Percentiles rank a stretch among this genome's conserved stretches.
Conservation (phyloP, 2,329 filamentous ascomycete genomes). For the Fusarium sp. region DNA sequence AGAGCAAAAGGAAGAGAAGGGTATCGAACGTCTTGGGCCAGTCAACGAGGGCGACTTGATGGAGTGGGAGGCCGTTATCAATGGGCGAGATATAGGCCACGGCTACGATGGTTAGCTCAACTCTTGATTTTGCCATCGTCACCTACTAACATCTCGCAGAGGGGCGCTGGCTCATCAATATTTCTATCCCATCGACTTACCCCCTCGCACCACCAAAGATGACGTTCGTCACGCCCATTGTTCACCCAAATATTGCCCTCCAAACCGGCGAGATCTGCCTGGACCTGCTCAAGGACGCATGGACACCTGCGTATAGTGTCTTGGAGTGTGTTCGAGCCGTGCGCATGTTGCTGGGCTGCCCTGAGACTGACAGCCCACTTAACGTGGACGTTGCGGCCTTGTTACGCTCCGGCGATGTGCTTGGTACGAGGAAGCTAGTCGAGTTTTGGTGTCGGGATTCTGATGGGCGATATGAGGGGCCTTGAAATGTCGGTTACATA, state of each 20-base stretch:
- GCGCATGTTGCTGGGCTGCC: conserved; percentile 70
- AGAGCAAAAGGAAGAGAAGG: conserved; percentile 59
- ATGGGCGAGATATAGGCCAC: conserved; percentile 62
- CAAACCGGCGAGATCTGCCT: conserved; percentile 91
- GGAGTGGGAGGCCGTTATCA: conserved; percentile 68
- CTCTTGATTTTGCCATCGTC: not conserved
- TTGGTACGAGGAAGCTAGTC: conserved; percentile 76
- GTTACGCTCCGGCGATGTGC: conserved; percentile 71
- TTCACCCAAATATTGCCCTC: conserved; percentile 80
- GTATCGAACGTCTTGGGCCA: conserved; percentile 68
- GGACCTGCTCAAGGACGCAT: conserved; percentile 80
- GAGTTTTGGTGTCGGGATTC: conserved; percentile 70
- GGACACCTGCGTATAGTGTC: conserved; percentile 88
- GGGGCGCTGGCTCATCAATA: conserved; percentile 84
- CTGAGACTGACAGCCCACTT: conserved; percentile 78
- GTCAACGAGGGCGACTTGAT: conserved; percentile 64
- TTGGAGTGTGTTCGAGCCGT: conserved; percentile 77
- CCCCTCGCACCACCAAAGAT: conserved; percentile 81
- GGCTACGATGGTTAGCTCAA: conserved; percentile 63
- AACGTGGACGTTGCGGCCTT: conserved; percentile 82
- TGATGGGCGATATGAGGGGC: conserved; percentile 50
- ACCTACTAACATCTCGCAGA: conserved; percentile 47
- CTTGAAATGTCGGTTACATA: conserved; percentile 26
- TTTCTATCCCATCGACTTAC: conserved; percentile 80
- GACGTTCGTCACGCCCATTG: conserved; percentile 82